These are phyloP conservation scores for Mycogone perniciosa DNA, from an alignment of 2,329 filamentous ascomycete species.

Conservation along the genomic window DNA sequence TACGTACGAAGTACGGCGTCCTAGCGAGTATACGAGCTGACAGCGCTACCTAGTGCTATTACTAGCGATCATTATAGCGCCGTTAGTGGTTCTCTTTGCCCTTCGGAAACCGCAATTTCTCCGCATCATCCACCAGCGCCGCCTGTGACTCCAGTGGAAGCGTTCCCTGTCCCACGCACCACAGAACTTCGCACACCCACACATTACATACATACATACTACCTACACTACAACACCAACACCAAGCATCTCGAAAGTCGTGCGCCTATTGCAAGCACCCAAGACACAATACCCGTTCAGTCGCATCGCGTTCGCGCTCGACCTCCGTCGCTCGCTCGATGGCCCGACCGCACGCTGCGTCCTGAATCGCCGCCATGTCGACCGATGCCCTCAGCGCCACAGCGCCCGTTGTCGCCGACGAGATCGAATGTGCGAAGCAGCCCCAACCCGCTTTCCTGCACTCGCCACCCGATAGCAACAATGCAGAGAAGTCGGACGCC, in stretches of 20 bases:
- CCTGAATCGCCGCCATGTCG: conserved; percentile 44
- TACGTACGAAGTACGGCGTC: too few relatives aligned
- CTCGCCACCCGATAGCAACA: conserved; percentile 60
- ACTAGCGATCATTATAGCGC: background rate
- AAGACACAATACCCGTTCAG: background rate
- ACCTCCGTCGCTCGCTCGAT: conserved; percentile 22
- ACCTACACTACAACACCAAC: background rate
- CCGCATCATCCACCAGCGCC: conserved; percentile 16
- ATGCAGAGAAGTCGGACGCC: conserved; percentile 50
- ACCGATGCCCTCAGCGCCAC: conserved; percentile 47
- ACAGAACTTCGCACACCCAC: conserved; percentile 12
- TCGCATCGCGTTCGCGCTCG: conserved; percentile 12
- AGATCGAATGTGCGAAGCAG: conserved; percentile 31
- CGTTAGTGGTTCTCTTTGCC: background rate
- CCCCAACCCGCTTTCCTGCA: conserved; percentile 44
- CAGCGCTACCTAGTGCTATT: background rate
- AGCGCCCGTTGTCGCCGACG: conserved; percentile 28
- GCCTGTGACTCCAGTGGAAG: conserved; percentile 9
- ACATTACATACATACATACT: too few relatives aligned
- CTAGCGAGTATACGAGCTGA: background rate
- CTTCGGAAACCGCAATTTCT: conserved; percentile 20
- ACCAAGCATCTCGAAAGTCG: conserved; percentile 9
- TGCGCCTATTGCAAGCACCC: background rate
- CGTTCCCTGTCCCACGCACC: conserved; percentile 14
- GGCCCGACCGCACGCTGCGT: conserved; percentile 31